A percentile compares a stretch with the other conserved stretches of the same genome.
phyloP scores from a whole-genome alignment of 2,329 filamentous ascomycete species.

The Xenoacremonium recifei region DNA sequence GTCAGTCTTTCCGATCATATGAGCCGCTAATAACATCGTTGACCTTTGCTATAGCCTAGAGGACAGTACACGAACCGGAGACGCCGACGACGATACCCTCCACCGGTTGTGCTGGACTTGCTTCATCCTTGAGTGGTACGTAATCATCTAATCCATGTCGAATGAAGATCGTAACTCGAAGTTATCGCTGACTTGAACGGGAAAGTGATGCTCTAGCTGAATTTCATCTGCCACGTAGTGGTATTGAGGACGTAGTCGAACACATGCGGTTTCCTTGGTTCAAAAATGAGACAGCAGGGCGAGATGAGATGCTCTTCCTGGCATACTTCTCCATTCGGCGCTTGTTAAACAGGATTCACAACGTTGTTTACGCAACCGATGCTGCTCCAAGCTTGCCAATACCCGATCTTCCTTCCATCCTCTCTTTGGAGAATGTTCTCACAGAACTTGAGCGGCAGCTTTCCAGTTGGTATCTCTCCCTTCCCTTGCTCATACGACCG shows the following conservation, averaged over 20 bases:
- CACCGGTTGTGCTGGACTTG: too few species aligned
- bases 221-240: conserved; percentile 23
- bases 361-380: conserved; percentile 17
- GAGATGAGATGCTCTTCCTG: conserved; percentile 16
- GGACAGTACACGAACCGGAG: too few species aligned
- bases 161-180: too few species aligned
- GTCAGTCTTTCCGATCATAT: too few species aligned
- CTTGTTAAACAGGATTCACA: conserved; percentile 26
- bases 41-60: too few species aligned
- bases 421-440: conserved; percentile 16
- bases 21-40: too few species aligned
- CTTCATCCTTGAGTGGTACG: too few species aligned
- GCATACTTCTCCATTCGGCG: conserved; percentile 20
- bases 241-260: conserved; percentile 24
- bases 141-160: too few species aligned
- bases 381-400: conserved; percentile 7
- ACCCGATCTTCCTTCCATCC: conserved; percentile 5
- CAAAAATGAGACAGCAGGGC: conserved; percentile 9
- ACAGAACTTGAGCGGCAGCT: conserved; percentile 21
- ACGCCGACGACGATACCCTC: too few species aligned
- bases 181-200: too few species aligned
- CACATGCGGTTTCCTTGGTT: conserved; percentile 22
- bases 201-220: conserved; percentile 25
- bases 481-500: conserved; percentile 21
- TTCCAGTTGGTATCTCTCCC: conserved; percentile 22